Evolutionary conservation across 2,329 filamentous ascomycete genomes (phyloP).

Genomic region (Aspergillus fijiensis): DNA sequence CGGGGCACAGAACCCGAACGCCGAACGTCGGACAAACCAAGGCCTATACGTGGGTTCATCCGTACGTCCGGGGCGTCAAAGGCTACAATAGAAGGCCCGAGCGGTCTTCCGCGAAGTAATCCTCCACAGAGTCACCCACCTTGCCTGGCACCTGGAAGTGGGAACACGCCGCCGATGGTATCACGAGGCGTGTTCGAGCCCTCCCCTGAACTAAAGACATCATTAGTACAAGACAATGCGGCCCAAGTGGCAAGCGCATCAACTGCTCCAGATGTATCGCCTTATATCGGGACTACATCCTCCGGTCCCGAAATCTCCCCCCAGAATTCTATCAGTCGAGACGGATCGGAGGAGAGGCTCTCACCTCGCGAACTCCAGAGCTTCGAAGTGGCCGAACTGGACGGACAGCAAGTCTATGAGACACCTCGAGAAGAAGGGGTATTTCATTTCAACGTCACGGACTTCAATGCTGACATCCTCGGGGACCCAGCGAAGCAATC

Average conservation of each 20-base stretch:
- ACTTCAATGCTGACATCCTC: conserved; percentile 20
- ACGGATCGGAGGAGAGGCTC: background rate
- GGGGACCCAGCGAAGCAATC: background rate
- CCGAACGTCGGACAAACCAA: conserved; percentile 15
- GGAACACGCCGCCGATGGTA: background rate
- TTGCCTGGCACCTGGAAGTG: conserved; percentile 1
- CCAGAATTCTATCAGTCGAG: conserved; percentile 4
- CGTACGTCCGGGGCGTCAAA: conserved; percentile 33
- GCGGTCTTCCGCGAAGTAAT: conserved; percentile 20
- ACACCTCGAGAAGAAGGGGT: conserved; percentile 1
- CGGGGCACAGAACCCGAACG: conserved; percentile 9
- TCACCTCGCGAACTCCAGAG: conserved; percentile 14
- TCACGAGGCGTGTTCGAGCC: background rate
- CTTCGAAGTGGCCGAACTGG: conserved; percentile 36
- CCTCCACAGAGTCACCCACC: background rate
- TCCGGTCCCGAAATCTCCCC: conserved; percentile 3
- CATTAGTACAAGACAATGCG: conserved; percentile 4
- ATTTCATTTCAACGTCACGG: conserved; percentile 22
- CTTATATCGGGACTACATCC: background rate
- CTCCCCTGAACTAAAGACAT: background rate
- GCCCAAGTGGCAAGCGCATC: conserved; percentile 12
- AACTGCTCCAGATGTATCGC: conserved; percentile 3
- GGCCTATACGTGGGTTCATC: conserved; percentile 39
- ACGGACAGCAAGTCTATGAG: conserved; percentile 34
- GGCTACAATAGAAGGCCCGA: conserved; percentile 28